phyloP scores from a whole-genome alignment of 805 yeast species.

The Kodamaea jinghongensis region DNA sequence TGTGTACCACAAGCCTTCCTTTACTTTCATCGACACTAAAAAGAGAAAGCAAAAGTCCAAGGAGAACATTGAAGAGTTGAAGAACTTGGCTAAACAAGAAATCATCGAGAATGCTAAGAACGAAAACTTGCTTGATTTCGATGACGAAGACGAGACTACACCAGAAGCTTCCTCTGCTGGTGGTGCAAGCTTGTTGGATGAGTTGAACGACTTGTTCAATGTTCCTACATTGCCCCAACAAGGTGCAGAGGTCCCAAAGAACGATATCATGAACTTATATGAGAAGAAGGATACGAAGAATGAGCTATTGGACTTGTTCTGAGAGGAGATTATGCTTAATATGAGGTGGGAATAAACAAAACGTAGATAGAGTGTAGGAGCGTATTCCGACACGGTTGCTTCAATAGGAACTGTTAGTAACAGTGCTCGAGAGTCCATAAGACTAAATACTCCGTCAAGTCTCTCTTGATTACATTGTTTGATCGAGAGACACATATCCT shows the following conservation, averaged over 20 bases:
- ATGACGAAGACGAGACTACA: slow-evolving; percentile 49
- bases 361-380: too few species aligned
- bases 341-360: too few species aligned
- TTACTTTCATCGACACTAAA: slow-evolving; percentile 50
- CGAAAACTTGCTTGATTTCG: slow-evolving; percentile 84
- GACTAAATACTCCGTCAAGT: too few species aligned
- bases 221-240: slow-evolving; percentile 27
- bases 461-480: too few species aligned
- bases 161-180: slow-evolving; percentile 11
- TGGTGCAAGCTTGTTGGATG: slow-evolving; percentile 54
- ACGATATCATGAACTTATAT: slow-evolving; percentile 46
- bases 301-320: slow-evolving; percentile 41
- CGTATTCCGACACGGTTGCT: too few species aligned
- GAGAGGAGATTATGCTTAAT: slow-evolving; percentile 1
- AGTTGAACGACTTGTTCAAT: slow-evolving; percentile 69
- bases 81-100: slow-evolving; percentile 73
- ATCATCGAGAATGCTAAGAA: slow-evolving; percentile 61
- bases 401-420: too few species aligned
- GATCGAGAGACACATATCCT: too few species aligned
- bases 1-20: slow-evolving; percentile 82
- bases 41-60: slow-evolving; percentile 15
- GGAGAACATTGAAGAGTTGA: slow-evolving; percentile 68
- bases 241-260: not conserved
- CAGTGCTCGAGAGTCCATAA: too few species aligned
- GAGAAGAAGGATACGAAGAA: slow-evolving; percentile 17